Conservation (phyloP, 1,139 yeast species). For the Suhomyces coccinellae region DNA sequence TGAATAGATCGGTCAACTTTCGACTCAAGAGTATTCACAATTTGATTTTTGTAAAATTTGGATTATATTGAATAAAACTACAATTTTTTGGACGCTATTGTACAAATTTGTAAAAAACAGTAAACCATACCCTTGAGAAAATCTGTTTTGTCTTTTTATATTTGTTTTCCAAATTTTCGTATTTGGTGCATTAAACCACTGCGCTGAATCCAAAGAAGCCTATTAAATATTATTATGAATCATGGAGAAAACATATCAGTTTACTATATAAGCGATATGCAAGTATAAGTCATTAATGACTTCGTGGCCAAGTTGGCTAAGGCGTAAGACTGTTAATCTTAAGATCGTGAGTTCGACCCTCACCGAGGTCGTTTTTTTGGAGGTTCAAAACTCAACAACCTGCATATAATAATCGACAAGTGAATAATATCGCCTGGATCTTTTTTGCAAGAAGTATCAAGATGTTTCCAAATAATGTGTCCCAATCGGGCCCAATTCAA, state of each 20-base stretch:
- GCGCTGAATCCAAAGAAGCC: no score
- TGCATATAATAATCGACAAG: constrained; percentile 7
- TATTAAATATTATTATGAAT: no score
- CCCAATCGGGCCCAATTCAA: constrained; percentile 1
- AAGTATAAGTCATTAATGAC: constrained; percentile 22
- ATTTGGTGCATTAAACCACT: no score
- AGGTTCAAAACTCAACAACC: neutral
- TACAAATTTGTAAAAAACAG: neutral
- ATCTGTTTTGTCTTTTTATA: no score
- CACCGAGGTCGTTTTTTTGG: constrained; percentile 38
- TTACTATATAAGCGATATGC: neutral
- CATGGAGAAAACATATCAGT: no score
- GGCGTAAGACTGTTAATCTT: constrained; percentile 58
- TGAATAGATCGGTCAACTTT: no score
- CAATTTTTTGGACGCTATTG: neutral
- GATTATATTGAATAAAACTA: neutral
- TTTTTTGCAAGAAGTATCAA: no score
- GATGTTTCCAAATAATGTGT: constrained; percentile 7
- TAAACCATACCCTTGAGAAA: no score
- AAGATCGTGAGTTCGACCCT: constrained; percentile 49
- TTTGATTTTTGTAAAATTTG: neutral
- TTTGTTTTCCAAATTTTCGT: no score
- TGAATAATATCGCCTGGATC: neutral
- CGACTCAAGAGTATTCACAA: neutral
- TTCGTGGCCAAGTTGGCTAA: constrained; percentile 60